Evolutionary conservation across 2,329 filamentous ascomycete species (phyloP).

Genomic region (Colletotrichum camelliae): DNA sequence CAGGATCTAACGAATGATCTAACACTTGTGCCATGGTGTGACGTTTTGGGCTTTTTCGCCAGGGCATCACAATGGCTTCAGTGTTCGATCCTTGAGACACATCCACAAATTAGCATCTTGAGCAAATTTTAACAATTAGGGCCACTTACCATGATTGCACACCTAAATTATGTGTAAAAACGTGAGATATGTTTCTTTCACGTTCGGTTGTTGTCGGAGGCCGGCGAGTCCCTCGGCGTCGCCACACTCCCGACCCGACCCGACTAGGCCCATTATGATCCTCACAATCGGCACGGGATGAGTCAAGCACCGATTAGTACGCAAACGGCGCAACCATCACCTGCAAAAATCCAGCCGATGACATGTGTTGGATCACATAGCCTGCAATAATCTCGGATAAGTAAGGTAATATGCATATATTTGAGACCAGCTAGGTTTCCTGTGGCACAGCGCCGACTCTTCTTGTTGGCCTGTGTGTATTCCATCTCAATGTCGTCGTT

Average conservation of each 20-base stretch:
- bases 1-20: no score
- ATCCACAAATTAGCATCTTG: rapidly evolving
- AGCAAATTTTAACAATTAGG: rapidly evolving
- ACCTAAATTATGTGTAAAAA: not conserved
- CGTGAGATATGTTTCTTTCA: not conserved
- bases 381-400: no score
- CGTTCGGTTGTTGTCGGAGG: not conserved
- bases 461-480: no score
- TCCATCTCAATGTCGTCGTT: no score
- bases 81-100: rapidly evolving
- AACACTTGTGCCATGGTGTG: not conserved
- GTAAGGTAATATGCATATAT: no score
- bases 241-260: not conserved
- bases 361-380: no score
- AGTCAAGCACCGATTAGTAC: not conserved
- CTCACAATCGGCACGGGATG: not conserved
- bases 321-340: not conserved
- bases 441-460: no score
- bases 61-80: not conserved
- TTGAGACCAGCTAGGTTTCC: no score
- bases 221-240: not conserved
- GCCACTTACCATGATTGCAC: not conserved
- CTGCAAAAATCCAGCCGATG: no score
- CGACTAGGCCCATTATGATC: not conserved
- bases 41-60: not conserved